Percentiles rank a stretch among this genome's conserved stretches.
phyloP scores from a whole-genome alignment of 345 rosid genomes.

The Anastatica hierochuntica region DNA sequence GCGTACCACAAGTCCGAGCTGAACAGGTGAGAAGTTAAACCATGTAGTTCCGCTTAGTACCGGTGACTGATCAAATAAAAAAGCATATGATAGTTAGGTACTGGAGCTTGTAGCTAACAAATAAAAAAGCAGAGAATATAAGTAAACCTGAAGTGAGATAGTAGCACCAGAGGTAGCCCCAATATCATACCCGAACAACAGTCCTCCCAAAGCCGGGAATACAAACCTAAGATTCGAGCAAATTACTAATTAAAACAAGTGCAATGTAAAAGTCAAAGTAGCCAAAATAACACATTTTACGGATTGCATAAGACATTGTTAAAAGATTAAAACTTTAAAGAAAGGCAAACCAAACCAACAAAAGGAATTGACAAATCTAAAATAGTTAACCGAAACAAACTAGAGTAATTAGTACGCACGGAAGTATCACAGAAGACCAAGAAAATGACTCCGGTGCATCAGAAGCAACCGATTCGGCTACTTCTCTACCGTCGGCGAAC shows the following conservation, averaged over 20 bases:
- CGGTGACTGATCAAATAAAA: slow-evolving; percentile 57
- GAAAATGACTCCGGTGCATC: slow-evolving; percentile 58
- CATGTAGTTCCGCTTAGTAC: slow-evolving; percentile 84
- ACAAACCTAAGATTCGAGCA: slow-evolving; percentile 48
- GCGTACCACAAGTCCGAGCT: slow-evolving; percentile 97
- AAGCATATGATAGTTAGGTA: slow-evolving; percentile 9
- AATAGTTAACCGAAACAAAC: not conserved
- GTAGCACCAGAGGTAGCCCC: slow-evolving; percentile 97
- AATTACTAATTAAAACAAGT: not conserved
- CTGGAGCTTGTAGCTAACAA: not conserved
- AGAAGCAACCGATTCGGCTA: slow-evolving; percentile 33
- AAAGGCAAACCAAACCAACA: no score
- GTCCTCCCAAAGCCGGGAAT: slow-evolving; percentile 87
- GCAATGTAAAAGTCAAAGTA: not conserved
- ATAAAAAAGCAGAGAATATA: not conserved
- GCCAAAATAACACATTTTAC: no score
- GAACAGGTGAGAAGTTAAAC: slow-evolving; percentile 78
- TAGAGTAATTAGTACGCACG: slow-evolving; percentile 42
- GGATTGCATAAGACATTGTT: not conserved
- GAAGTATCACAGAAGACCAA: slow-evolving; percentile 79
- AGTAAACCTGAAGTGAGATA: slow-evolving; percentile 67
- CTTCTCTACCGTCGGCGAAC: slow-evolving; percentile 43
- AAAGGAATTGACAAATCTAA: slow-evolving; percentile 5
- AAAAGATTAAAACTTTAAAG: no score
- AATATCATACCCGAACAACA: slow-evolving; percentile 90